Percentiles rank a stretch among this genome's conserved stretches.
These are phyloP conservation scores for Chalciporus sphaerocephalus DNA, from an alignment of 768 basidiomycete genomes.

Conservation along the genomic window DNA sequence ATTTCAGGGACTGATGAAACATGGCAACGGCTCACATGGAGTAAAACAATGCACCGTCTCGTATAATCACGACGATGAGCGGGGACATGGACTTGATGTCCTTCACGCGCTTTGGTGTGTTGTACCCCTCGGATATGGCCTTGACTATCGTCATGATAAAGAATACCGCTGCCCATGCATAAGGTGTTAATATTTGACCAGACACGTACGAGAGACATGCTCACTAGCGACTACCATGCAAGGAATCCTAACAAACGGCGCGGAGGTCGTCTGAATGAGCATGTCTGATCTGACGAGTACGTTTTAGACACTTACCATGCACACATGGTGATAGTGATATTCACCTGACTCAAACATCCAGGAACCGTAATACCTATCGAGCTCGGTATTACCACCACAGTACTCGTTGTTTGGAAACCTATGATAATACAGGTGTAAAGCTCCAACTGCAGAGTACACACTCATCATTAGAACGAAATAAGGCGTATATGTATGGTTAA, in stretches of 20 bases:
- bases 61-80: conserved; percentile 2
- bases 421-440: background rate
- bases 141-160: conserved; percentile 3
- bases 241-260: background rate
- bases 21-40: no score
- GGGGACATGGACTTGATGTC: background rate
- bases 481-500: no score
- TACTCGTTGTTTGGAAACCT: background rate
- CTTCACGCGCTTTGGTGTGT: background rate
- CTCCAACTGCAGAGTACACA: no score
- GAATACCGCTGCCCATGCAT: background rate
- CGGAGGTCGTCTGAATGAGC: background rate
- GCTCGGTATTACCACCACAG: background rate
- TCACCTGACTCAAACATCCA: background rate
- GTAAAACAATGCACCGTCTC: conserved; percentile 6
- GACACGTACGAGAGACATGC: background rate
- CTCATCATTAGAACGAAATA: no score
- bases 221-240: conserved; percentile 9
- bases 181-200: no score
- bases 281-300: background rate
- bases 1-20: no score
- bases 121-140: background rate
- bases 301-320: conserved; percentile 5
- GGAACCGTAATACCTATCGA: background rate
- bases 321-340: background rate